Conservation (phyloP, 768 basidiomycete genomes). For the Boletus fagicola region DNA sequence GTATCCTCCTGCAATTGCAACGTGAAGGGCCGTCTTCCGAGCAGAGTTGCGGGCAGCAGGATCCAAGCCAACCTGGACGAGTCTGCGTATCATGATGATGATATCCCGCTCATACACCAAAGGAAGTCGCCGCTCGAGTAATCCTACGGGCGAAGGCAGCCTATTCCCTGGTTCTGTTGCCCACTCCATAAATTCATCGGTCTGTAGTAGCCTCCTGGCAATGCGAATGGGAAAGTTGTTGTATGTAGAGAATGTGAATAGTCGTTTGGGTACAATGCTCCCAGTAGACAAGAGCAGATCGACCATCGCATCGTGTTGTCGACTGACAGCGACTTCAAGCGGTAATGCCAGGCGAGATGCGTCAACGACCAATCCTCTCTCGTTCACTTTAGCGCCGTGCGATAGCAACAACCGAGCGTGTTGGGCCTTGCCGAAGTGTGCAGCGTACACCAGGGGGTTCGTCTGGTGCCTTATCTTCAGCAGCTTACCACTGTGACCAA, state of each 20-base stretch:
- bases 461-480: not conserved
- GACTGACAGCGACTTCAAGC: conserved; percentile 9
- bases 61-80: conserved; percentile 3
- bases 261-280: not conserved
- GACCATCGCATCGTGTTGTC: not conserved
- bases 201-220: conserved; percentile 4
- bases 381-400: conserved; percentile 3
- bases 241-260: not conserved
- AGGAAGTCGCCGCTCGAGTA: conserved; percentile 2
- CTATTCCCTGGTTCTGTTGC: not conserved
- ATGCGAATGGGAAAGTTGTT: conserved; percentile 3
- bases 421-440: conserved; percentile 4
- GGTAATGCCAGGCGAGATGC: not conserved
- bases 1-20: conserved; percentile 5
- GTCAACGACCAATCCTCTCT: conserved; percentile 4
- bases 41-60: not conserved
- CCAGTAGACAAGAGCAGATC: conserved; percentile 1
- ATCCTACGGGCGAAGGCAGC: not conserved
- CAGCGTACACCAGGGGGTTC: conserved; percentile 14
- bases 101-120: conserved; percentile 7
- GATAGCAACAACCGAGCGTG: conserved; percentile 2
- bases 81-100: conserved; percentile 7
- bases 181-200: conserved; percentile 10
- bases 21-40: not conserved
- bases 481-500: not conserved